Percentiles rank a stretch among this genome's conserved stretches.
Conservation (phyloP, 805 yeast species). For the Cyberlindnera meyerae region DNA sequence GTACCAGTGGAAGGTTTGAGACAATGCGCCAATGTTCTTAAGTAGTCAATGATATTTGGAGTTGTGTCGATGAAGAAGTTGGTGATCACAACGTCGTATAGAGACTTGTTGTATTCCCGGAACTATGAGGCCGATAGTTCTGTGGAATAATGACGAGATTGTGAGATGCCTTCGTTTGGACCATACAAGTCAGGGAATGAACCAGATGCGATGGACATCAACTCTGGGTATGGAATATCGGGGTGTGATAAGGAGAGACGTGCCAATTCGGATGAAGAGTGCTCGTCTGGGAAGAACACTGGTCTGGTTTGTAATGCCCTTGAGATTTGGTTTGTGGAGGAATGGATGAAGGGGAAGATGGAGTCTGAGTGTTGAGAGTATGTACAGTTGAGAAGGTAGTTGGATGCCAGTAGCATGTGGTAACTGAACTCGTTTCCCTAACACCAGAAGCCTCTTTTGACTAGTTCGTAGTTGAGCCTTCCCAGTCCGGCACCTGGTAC, state of each 20-base stretch:
- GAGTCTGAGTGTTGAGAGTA: slow-evolving; percentile 34
- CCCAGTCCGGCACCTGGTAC: slow-evolving; percentile 68
- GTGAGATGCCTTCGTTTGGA: slow-evolving; percentile 29
- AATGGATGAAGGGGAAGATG: slow-evolving; percentile 53
- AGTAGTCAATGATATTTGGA: slow-evolving; percentile 51
- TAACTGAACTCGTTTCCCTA: slow-evolving; percentile 66
- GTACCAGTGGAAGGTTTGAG: slow-evolving; percentile 41
- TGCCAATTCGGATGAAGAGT: slow-evolving; percentile 36
- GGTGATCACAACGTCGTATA: slow-evolving; percentile 46
- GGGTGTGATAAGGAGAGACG: slow-evolving; percentile 32
- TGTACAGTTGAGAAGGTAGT: slow-evolving; percentile 47
- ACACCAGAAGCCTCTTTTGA: slow-evolving; percentile 49
- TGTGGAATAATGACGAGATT: slow-evolving; percentile 15
- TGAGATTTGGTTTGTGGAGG: slow-evolving; percentile 39
- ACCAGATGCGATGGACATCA: slow-evolving; percentile 72
- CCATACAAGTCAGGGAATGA: slow-evolving; percentile 68
- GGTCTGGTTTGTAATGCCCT: slow-evolving; percentile 47
- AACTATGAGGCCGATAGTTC: slow-evolving; percentile 39
- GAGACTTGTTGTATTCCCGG: slow-evolving; percentile 33
- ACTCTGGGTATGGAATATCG: slow-evolving; percentile 38
- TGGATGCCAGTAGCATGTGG: slow-evolving; percentile 57
- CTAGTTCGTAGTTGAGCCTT: slow-evolving; percentile 51
- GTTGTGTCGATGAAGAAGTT: slow-evolving; percentile 65
- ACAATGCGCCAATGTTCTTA: slow-evolving; percentile 43
- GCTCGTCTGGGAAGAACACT: slow-evolving; percentile 48